Conservation (phyloP, 2,329 filamentous ascomycete genomes). For the Phialocephala sp. region DNA sequence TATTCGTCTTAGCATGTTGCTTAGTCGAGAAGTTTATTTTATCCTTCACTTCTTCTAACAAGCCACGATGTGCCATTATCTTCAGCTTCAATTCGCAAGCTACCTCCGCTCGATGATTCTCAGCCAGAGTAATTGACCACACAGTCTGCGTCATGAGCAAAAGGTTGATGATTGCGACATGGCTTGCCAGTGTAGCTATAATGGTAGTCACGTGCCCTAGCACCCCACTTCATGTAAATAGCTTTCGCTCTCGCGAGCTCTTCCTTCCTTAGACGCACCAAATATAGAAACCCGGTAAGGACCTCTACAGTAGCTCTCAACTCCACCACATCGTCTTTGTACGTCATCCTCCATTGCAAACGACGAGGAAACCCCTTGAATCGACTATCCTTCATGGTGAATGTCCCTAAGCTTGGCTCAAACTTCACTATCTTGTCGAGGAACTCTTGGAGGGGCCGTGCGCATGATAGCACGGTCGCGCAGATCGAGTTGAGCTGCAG, state of each 20-base stretch:
- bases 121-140: slow-evolving; percentile 4
- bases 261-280: too few species aligned
- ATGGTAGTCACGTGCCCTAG: too few species aligned
- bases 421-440: slow-evolving; percentile 19
- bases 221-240: too few species aligned
- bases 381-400: not conserved
- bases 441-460: slow-evolving; percentile 13
- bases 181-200: slow-evolving; percentile 9
- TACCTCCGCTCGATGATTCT: slow-evolving; percentile 1
- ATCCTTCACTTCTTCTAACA: slow-evolving; percentile 12
- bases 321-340: slow-evolving; percentile 15
- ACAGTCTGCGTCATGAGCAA: slow-evolving; percentile 17
- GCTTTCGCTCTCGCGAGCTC: too few species aligned
- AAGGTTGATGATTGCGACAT: slow-evolving; percentile 14
- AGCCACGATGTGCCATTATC: slow-evolving; percentile 8
- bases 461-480: slow-evolving; percentile 9
- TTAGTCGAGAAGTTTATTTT: not conserved
- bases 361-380: slow-evolving; percentile 4
- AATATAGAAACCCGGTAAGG: too few species aligned
- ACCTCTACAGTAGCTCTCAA: too few species aligned
- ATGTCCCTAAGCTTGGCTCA: slow-evolving; percentile 6
- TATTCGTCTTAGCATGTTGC: slow-evolving; percentile 4
- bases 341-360: slow-evolving; percentile 17
- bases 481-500: slow-evolving; percentile 14
- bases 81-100: slow-evolving; percentile 1